Conservation (phyloP, 2,329 filamentous ascomycete species). For the Lasiodiplodia citricola region DNA sequence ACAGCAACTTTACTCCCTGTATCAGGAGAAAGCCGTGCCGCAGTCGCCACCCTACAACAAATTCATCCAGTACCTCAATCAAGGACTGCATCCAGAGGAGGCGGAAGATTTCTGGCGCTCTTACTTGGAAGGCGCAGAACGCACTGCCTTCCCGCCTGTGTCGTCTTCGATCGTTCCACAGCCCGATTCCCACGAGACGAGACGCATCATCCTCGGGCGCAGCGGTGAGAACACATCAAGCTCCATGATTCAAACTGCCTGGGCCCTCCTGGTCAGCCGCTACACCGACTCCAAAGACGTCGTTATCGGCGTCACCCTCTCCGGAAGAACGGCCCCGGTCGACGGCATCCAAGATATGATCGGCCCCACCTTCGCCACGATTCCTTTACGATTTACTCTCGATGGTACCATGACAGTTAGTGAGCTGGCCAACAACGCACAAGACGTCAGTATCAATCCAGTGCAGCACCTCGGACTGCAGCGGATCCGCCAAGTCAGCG, state of each 20-base stretch:
- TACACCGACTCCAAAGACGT: slow-evolving; percentile 39
- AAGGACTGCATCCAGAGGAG: slow-evolving; percentile 29
- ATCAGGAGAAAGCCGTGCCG: slow-evolving; percentile 9
- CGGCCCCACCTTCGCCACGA: slow-evolving; percentile 47
- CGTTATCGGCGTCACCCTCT: slow-evolving; percentile 42
- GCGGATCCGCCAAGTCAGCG: slow-evolving; percentile 44
- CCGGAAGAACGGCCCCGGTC: slow-evolving; percentile 43
- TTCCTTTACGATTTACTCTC: slow-evolving; percentile 44
- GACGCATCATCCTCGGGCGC: slow-evolving; percentile 34
- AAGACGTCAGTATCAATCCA: not conserved
- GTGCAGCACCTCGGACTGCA: slow-evolving; percentile 38
- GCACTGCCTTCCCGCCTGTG: slow-evolving; percentile 43
- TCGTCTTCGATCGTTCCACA: slow-evolving; percentile 31
- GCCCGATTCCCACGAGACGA: slow-evolving; percentile 34
- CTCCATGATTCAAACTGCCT: slow-evolving; percentile 41
- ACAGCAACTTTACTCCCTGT: slow-evolving; percentile 39
- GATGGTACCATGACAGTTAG: slow-evolving; percentile 34
- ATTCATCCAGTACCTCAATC: slow-evolving; percentile 43
- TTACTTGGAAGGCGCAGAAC: slow-evolving; percentile 36
- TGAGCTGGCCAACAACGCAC: slow-evolving; percentile 30
- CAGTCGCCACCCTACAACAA: slow-evolving; percentile 32
- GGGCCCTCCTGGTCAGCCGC: slow-evolving; percentile 37
- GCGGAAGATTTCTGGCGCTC: slow-evolving; percentile 43
- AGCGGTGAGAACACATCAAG: slow-evolving; percentile 32
- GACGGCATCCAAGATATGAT: slow-evolving; percentile 41